phyloP scores from a whole-genome alignment of 345 rosid species.

The Salix dunnii region DNA sequence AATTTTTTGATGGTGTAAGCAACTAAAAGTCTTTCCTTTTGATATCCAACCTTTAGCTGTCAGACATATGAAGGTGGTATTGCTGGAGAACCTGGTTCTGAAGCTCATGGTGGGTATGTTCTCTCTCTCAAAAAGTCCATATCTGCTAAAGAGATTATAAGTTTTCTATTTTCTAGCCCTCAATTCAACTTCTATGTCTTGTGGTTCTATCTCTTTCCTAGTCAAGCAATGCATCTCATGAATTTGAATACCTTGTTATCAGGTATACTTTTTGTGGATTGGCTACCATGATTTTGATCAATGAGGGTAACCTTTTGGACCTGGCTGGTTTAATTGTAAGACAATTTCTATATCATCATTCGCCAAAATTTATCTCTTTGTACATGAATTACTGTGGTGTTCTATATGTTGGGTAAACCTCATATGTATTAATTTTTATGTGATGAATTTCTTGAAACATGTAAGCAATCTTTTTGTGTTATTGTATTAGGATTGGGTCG shows the following conservation, averaged over 20 bases:
- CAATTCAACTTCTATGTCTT: background rate
- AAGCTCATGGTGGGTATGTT: conserved; percentile 99
- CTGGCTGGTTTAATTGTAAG: conserved; percentile 68
- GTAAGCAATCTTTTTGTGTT: background rate
- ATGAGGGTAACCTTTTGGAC: conserved; percentile 68
- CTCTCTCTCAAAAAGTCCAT: background rate
- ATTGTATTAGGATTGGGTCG: conserved; percentile 67
- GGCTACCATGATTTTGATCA: conserved; percentile 87
- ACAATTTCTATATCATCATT: conserved; percentile 10
- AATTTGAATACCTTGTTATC: conserved; percentile 25
- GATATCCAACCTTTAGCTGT: conserved; percentile 50
- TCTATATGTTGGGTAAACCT: background rate
- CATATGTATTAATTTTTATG: background rate
- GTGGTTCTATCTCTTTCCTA: background rate
- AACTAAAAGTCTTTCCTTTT: conserved; percentile 17
- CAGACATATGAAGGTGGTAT: conserved; percentile 99
- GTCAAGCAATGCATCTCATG: conserved; percentile 8
- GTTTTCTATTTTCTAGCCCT: background rate
- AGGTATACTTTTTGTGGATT: conserved; percentile 94
- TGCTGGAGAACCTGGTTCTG: conserved; percentile 94
- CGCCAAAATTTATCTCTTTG: conserved; percentile 1
- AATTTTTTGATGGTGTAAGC: background rate
- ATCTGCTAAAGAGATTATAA: background rate
- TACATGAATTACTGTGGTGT: background rate
- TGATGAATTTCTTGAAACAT: background rate